A percentile compares a stretch with the other conserved stretches of the same genome.
Conservation (phyloP, 345 rosid species). For the Aegle marmelos region DNA sequence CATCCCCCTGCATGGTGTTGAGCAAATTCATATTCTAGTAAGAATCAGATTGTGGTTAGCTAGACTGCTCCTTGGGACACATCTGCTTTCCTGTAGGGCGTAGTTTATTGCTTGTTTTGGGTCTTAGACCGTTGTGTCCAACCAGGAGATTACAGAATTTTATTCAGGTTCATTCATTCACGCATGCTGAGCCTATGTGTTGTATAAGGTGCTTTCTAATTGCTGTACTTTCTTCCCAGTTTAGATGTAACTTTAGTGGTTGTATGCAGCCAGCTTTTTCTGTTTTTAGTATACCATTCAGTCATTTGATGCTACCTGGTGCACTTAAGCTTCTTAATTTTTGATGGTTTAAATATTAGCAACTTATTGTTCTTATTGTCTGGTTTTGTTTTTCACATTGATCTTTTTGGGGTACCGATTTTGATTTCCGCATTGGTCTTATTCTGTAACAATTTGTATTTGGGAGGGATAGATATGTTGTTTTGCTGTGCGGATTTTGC, state of each 20-base stretch:
- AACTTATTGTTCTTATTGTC: background rate
- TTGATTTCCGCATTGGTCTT: background rate
- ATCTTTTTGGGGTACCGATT: background rate
- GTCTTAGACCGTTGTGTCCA: background rate
- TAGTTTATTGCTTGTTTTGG: background rate
- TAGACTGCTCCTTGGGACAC: background rate
- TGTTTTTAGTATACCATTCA: background rate
- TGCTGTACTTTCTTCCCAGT: background rate
- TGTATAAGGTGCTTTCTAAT: background rate
- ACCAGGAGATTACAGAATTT: background rate
- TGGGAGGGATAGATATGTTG: background rate
- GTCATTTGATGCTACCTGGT: background rate
- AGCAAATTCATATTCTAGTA: background rate
- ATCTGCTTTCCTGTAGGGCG: background rate
- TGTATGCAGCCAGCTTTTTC: background rate
- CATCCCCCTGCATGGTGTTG: background rate
- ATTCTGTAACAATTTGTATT: background rate
- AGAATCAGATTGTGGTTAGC: background rate
- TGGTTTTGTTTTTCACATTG: background rate
- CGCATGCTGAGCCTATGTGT: background rate
- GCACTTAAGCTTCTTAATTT: background rate
- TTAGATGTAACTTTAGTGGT: background rate
- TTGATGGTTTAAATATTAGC: background rate
- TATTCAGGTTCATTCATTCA: background rate
- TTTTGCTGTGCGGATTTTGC: background rate